A percentile compares a stretch with the other conserved stretches of the same genome.
Conservation (phyloP, 352 stramenopile genomes). For the Salisapilia sapeloensis region DNA sequence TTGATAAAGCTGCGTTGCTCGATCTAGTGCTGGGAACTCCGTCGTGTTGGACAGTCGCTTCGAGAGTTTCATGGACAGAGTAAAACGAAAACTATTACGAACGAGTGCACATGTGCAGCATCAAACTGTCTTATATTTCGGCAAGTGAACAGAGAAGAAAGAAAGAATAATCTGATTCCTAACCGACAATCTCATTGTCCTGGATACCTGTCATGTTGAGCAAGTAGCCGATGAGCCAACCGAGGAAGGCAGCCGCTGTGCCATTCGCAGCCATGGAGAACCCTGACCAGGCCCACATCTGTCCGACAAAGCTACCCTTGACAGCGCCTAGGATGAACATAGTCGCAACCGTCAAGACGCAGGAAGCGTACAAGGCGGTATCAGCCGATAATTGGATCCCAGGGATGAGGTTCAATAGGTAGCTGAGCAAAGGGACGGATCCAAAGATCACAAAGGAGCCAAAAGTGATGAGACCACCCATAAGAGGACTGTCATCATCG, state of each 20-base stretch:
- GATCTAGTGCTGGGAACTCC: too few species aligned
- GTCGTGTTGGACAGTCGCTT: too few species aligned
- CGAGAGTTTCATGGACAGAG: too few species aligned
- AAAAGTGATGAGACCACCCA: constrained; percentile 80
- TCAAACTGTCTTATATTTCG: too few species aligned
- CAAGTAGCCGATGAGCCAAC: constrained; percentile 72
- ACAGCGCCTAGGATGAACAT: constrained; percentile 88
- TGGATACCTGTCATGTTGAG: constrained; percentile 68
- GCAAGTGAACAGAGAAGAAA: too few species aligned
- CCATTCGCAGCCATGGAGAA: constrained; percentile 67
- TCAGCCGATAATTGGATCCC: constrained; percentile 35
- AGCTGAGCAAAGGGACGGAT: constrained; percentile 86
- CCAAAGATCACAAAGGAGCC: constrained; percentile 84
- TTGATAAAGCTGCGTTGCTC: too few species aligned
- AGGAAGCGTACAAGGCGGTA: constrained; percentile 84
- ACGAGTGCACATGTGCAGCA: too few species aligned
- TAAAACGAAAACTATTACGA: too few species aligned
- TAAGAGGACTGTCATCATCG: constrained; percentile 79
- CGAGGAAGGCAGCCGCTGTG: constrained; percentile 42
- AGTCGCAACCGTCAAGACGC: constrained; percentile 84
- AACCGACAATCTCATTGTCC: constrained; percentile 13
- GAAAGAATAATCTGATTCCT: constrained; percentile 2
- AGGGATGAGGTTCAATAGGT: constrained; percentile 78
- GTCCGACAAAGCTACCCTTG: constrained; percentile 77
- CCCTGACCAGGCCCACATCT: constrained; percentile 52